Evolutionary conservation across 306 rosid genomes (phyloP), one percentile per base, ranked within the genome.

Genomic region (Cicer cuneatum): DNA sequence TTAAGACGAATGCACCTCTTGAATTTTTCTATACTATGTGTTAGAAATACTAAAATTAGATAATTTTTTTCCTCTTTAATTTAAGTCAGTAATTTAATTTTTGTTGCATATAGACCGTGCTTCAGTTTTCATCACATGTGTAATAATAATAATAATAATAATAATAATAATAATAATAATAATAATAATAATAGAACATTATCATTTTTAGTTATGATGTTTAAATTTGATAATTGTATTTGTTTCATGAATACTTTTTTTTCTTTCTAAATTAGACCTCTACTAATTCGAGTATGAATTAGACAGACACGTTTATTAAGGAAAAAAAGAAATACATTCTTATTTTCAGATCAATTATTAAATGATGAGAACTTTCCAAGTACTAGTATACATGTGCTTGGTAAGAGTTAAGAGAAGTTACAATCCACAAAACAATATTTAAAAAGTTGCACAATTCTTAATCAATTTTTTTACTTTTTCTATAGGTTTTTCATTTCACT

Each of bases 341-440:
- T 19, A 60, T 14, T 47, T 62, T 16, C n/a, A 62, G 8, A 16
- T 19, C 12, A 37, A 60, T n/a, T 35, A 43, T 43, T 56, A 56
- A 24, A 38, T 14, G 29, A 62, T n/a, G 4, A 29, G 5, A 14
- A 38, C 13, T 38, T 38, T 61, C 29, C 13, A n/a, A 61, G 14
- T 37, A 14, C 63, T 12, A 52, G 1, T 51, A 12, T 24, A n/a
- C 18, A 21, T 40, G 72, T 64, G 53, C 18, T 64, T 10, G 52
- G 29, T 61, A 33, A 73, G 35, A 58, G 16, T 59, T 45, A 45
- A 73, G 37, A 14, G 37, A 72, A 72, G 7, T 47, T 1, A 10
- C 8, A 29, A 33, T 72, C 15, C 21, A 61, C 61, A 33, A 15
- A 37, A 3, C 59, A 13, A 52, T 13, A 29, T 24, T 72, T 21